These are phyloP conservation scores for Tothia fuscella DNA, from an alignment of 2,329 filamentous ascomycete species.

Conservation along the genomic window DNA sequence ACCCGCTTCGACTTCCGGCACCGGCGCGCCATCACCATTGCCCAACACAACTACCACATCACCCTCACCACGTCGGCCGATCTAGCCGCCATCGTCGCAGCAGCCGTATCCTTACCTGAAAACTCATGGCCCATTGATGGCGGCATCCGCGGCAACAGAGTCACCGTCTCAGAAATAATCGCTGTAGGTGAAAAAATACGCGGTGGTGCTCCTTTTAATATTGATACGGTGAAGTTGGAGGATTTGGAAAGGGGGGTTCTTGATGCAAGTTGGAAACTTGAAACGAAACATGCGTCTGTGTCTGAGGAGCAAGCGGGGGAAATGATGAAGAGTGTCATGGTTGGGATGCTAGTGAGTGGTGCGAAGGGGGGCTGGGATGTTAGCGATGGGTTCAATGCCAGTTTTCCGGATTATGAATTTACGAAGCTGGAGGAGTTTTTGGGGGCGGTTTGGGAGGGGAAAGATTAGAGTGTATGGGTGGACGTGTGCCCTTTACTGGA, in stretches of 20 bases:
- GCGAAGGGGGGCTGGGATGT: conserved; percentile 32
- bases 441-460: conserved; percentile 29
- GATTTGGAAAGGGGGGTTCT: conserved; percentile 36
- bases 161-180: conserved; percentile 27
- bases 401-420: conserved; percentile 35
- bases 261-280: conserved; percentile 30
- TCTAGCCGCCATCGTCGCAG: conserved; percentile 28
- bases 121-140: conserved; percentile 32
- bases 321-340: conserved; percentile 27
- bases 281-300: conserved; percentile 23
- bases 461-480: no score
- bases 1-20: conserved; percentile 28
- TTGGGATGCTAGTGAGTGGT: conserved; percentile 32
- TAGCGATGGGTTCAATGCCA: conserved; percentile 33
- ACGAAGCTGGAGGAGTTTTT: conserved; percentile 31
- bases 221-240: conserved; percentile 35
- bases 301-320: conserved; percentile 22
- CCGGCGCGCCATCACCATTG: conserved; percentile 31
- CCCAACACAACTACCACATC: conserved; percentile 29
- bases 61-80: conserved; percentile 36
- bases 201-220: conserved; percentile 29
- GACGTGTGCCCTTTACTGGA: no score
- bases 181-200: conserved; percentile 30
- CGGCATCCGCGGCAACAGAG: conserved; percentile 29
- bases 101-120: conserved; percentile 30